These are phyloP conservation scores for Phoma sp. DNA, from an alignment of 2,329 filamentous ascomycete species.

Conservation along the genomic window DNA sequence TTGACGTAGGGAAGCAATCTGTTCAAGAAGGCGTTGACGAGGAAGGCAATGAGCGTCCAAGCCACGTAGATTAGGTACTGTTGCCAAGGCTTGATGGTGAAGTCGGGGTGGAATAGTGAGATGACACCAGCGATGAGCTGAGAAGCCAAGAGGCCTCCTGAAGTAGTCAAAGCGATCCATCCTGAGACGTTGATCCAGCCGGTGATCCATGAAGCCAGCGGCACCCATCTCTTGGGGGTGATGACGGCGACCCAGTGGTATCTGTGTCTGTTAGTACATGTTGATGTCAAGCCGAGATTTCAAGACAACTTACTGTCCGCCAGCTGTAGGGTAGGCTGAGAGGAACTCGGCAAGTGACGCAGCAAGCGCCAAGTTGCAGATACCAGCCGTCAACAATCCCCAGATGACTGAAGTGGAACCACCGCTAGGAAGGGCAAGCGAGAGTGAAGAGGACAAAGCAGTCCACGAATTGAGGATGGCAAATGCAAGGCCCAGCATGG, in stretches of 20 bases:
- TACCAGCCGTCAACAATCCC: slow-evolving; percentile 62
- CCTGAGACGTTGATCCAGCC: slow-evolving; percentile 78
- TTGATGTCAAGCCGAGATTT: background rate
- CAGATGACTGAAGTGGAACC: slow-evolving; percentile 75
- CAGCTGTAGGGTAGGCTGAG: slow-evolving; percentile 64
- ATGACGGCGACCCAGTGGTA: slow-evolving; percentile 77
- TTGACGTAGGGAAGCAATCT: slow-evolving; percentile 68
- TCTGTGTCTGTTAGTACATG: slow-evolving; percentile 50
- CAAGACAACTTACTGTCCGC: slow-evolving; percentile 35
- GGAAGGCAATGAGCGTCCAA: slow-evolving; percentile 65
- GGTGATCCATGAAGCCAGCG: slow-evolving; percentile 71
- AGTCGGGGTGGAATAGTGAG: slow-evolving; percentile 64
- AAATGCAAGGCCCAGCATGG: slow-evolving; percentile 68
- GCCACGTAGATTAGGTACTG: slow-evolving; percentile 75
- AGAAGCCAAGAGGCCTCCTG: slow-evolving; percentile 70
- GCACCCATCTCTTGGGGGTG: slow-evolving; percentile 65
- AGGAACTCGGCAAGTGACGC: slow-evolving; percentile 74
- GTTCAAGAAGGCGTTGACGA: slow-evolving; percentile 71
- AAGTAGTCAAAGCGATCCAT: slow-evolving; percentile 71
- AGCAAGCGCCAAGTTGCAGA: slow-evolving; percentile 74
- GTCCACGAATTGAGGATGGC: slow-evolving; percentile 71
- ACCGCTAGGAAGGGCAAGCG: slow-evolving; percentile 70
- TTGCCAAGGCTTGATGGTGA: slow-evolving; percentile 68
- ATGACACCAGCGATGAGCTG: slow-evolving; percentile 72
- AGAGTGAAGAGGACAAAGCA: slow-evolving; percentile 64